phyloP scores from a whole-genome alignment of 345 rosid genomes.

The Gossypium australe region DNA sequence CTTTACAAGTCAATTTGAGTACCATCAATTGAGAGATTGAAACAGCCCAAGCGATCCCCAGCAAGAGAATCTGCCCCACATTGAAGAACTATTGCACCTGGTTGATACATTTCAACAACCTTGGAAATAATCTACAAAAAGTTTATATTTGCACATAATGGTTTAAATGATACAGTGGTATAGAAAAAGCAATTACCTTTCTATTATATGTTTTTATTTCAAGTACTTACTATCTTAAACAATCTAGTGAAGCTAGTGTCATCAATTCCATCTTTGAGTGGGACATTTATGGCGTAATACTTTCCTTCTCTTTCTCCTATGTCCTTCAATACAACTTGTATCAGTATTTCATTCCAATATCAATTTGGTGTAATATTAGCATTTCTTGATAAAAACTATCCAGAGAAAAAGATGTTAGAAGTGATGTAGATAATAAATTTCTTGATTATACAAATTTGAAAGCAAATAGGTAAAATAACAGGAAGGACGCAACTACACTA shows the following conservation, averaged over 20 bases:
- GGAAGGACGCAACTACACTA: background rate
- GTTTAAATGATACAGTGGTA: slow-evolving; percentile 2
- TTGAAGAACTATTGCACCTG: slow-evolving; percentile 93
- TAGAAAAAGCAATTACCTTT: slow-evolving; percentile 5
- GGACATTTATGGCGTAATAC: slow-evolving; percentile 94
- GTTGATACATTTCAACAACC: slow-evolving; percentile 87
- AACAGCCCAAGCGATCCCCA: slow-evolving; percentile 94
- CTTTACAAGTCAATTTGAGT: slow-evolving; percentile 44
- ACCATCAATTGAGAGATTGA: slow-evolving; percentile 99
- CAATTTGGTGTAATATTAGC: slow-evolving; percentile 11
- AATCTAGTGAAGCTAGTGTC: slow-evolving; percentile 90
- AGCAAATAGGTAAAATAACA: background rate
- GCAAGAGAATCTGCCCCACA: slow-evolving; percentile 99
- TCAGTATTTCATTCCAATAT: slow-evolving; percentile 19
- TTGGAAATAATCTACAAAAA: slow-evolving; percentile 64
- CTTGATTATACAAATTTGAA: background rate
- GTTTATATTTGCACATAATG: slow-evolving; percentile 15
- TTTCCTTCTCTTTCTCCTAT: slow-evolving; percentile 95
- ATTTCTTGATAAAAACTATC: slow-evolving; percentile 9
- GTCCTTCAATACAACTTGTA: slow-evolving; percentile 54
- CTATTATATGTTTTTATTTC: background rate
- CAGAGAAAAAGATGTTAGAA: background rate
- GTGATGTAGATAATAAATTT: background rate
- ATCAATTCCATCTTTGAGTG: slow-evolving; percentile 95
- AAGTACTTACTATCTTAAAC: slow-evolving; percentile 72